These are phyloP conservation scores for Thalassiosira sp. DNA, from an alignment of 352 stramenopile genomes.

Conservation along the genomic window DNA sequence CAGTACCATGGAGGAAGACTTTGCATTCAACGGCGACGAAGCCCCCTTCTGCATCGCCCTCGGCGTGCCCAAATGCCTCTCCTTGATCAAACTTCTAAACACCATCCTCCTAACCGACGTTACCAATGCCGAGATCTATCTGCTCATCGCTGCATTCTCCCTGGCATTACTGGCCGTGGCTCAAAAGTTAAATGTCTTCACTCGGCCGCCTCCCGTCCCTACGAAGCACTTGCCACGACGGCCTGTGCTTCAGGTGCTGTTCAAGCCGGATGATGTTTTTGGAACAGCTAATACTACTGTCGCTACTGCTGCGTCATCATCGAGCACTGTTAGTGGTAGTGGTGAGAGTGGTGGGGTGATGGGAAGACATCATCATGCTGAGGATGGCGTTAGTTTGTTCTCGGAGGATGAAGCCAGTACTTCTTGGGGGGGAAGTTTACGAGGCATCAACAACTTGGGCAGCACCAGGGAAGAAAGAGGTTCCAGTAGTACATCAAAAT, in stretches of 20 bases:
- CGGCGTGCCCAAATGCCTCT: slow-evolving; percentile 21
- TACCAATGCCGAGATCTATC: slow-evolving; percentile 27
- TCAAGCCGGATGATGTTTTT: slow-evolving; percentile 71
- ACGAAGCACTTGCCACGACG: slow-evolving; percentile 66
- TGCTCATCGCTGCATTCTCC: slow-evolving; percentile 15
- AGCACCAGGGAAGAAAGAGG: neutral
- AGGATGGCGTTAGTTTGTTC: slow-evolving; percentile 43
- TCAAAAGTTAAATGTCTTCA: slow-evolving; percentile 52
- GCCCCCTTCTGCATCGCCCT: slow-evolving; percentile 24
- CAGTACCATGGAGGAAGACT: slow-evolving; percentile 17
- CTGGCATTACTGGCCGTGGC: slow-evolving; percentile 25
- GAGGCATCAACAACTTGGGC: neutral
- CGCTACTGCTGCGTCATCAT: neutral
- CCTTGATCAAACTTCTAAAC: slow-evolving; percentile 37
- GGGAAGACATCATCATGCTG: slow-evolving; percentile 2
- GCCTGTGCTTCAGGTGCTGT: slow-evolving; percentile 75
- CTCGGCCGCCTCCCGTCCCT: slow-evolving; percentile 67
- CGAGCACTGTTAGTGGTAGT: neutral
- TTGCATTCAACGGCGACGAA: slow-evolving; percentile 9
- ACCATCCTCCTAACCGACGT: slow-evolving; percentile 40
- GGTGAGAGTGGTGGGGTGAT: neutral
- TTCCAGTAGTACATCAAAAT: neutral
- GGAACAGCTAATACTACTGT: slow-evolving; percentile 1
- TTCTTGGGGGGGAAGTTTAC: slow-evolving; percentile 13
- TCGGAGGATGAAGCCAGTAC: slow-evolving; percentile 31